phyloP scores from a whole-genome alignment of 1,284 basidiomycete genomes.

The Apiotrichum porosum region DNA sequence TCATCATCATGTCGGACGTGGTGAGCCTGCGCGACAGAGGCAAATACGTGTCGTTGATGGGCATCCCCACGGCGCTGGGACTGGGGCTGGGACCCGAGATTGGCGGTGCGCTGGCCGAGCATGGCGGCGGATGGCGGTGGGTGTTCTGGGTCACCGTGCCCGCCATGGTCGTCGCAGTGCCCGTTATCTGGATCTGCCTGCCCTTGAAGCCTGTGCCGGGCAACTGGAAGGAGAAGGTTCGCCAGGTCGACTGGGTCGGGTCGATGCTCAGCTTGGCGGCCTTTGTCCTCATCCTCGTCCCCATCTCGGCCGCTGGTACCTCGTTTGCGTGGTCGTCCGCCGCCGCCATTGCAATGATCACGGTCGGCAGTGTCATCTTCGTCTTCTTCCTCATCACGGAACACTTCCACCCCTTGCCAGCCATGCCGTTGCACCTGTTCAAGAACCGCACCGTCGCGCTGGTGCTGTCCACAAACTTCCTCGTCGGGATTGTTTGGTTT shows the following conservation, averaged over 20 bases:
- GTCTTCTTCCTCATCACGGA: slow-evolving; percentile 22
- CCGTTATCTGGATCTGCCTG: slow-evolving; percentile 27
- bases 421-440: slow-evolving; percentile 7
- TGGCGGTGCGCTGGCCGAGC: slow-evolving; percentile 27
- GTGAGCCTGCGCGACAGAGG: slow-evolving; percentile 46
- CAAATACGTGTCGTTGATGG: slow-evolving; percentile 41
- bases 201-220: slow-evolving; percentile 27
- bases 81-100: slow-evolving; percentile 28
- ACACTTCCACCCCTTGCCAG: slow-evolving; percentile 1
- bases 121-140: slow-evolving; percentile 26
- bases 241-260: slow-evolving; percentile 31
- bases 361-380: slow-evolving; percentile 13
- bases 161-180: slow-evolving; percentile 22
- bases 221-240: slow-evolving; percentile 22
- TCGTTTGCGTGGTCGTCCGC: slow-evolving; percentile 23
- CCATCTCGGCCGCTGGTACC: slow-evolving; percentile 25
- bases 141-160: slow-evolving; percentile 31
- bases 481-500: slow-evolving; percentile 33
- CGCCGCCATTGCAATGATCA: slow-evolving; percentile 22
- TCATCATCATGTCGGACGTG: slow-evolving; percentile 48
- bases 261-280: slow-evolving; percentile 23
- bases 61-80: slow-evolving; percentile 28
- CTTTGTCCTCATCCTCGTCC: slow-evolving; percentile 27
- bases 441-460: slow-evolving; percentile 27
- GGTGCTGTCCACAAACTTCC: slow-evolving; percentile 24